Evolutionary conservation across 2,329 filamentous ascomycete genomes (phyloP).

Genomic region (Penicillium italicum): DNA sequence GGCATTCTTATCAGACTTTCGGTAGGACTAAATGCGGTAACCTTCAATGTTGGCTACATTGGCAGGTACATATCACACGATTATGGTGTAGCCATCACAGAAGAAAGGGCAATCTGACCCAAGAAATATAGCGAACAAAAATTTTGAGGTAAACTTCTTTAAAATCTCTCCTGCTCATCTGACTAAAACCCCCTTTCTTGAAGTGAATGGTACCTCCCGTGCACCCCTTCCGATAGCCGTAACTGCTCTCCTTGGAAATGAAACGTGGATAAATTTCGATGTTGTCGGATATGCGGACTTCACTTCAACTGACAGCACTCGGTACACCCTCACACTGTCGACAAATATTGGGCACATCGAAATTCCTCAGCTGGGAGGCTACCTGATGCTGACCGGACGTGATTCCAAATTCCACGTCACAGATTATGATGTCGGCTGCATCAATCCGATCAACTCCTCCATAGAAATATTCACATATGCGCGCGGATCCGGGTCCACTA

Average conservation of each 20-base stretch:
- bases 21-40: constrained; percentile 83
- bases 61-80: constrained; percentile 60
- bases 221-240: constrained; percentile 10
- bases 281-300: constrained; percentile 17
- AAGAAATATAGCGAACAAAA: constrained; percentile 77
- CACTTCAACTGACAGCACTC: constrained; percentile 7
- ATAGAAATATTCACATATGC: constrained; percentile 34
- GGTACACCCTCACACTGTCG: constrained; percentile 11
- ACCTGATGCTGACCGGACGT: constrained; percentile 21
- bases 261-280: constrained; percentile 11
- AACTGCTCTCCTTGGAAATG: constrained; percentile 10
- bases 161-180: constrained; percentile 67
- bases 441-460: constrained; percentile 27
- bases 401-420: constrained; percentile 34
- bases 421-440: constrained; percentile 27
- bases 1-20: constrained; percentile 46
- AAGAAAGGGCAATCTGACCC: constrained; percentile 62
- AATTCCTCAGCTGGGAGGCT: constrained; percentile 26
- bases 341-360: constrained; percentile 28
- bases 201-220: constrained; percentile 9
- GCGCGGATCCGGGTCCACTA: constrained; percentile 6
- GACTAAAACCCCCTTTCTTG: constrained; percentile 49
- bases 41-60: constrained; percentile 64
- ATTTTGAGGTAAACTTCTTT: constrained; percentile 70
- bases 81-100: constrained; percentile 60